Evolutionary conservation across 1,284 basidiomycete genomes (phyloP).

Genomic region (Cystobasidium pallidum): DNA sequence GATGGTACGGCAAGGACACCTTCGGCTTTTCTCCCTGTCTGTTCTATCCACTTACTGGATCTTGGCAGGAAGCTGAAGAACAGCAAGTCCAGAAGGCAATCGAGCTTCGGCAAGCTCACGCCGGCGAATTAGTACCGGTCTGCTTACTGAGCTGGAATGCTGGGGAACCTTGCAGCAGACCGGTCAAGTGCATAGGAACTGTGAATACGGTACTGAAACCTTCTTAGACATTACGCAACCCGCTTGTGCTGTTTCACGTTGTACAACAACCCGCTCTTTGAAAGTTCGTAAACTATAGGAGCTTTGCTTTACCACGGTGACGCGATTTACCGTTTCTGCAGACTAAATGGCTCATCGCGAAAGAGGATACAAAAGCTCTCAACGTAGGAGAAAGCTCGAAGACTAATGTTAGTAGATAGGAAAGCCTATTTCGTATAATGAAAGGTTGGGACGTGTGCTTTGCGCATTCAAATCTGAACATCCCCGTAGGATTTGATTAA

Average conservation of each 20-base stretch:
- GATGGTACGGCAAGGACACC: too few species aligned
- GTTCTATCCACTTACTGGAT: too few species aligned
- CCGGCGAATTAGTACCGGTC: background rate
- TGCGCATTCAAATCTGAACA: conserved; percentile 2
- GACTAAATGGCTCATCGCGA: background rate
- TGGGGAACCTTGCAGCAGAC: too few species aligned
- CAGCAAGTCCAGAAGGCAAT: conserved; percentile 5
- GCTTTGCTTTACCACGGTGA: too few species aligned
- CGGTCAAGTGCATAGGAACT: too few species aligned
- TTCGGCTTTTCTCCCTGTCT: background rate
- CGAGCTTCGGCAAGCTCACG: conserved; percentile 8
- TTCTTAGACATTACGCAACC: background rate
- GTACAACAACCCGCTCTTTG: background rate
- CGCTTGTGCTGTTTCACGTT: background rate
- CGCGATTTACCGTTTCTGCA: background rate
- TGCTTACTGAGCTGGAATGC: conserved; percentile 9
- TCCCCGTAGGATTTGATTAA: conserved; percentile 24
- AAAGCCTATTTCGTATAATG: too few species aligned
- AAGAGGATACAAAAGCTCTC: background rate
- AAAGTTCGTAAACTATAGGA: background rate
- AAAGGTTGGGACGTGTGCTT: too few species aligned
- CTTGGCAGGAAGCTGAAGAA: too few species aligned
- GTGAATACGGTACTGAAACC: too few species aligned
- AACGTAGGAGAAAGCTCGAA: background rate
- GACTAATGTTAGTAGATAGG: background rate